Percentiles rank a stretch among this genome's conserved stretches.
Conservation (phyloP, 2,329 filamentous ascomycete species). For the Pseudocercospora vitis region DNA sequence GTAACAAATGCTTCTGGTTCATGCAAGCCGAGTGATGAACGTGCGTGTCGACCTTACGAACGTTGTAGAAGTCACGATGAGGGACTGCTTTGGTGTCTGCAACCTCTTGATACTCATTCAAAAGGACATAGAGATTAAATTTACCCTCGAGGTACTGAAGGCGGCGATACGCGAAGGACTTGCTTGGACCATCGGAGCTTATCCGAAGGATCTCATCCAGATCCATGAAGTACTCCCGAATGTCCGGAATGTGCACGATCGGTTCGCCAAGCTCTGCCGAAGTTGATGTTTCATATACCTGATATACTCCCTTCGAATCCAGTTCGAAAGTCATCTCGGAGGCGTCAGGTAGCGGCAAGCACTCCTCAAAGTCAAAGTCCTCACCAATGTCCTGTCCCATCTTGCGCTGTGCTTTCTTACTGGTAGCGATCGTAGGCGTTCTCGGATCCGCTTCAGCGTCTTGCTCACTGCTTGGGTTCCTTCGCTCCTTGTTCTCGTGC, state of each 20-base stretch:
- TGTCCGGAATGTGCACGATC: slow-evolving; percentile 79
- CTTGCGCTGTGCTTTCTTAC: slow-evolving; percentile 63
- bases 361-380: slow-evolving; percentile 81
- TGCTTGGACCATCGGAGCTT: slow-evolving; percentile 93
- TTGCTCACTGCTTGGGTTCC: slow-evolving; percentile 22
- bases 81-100: slow-evolving; percentile 97
- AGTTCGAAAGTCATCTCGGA: slow-evolving; percentile 74
- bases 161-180: slow-evolving; percentile 93
- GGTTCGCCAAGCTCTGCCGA: slow-evolving; percentile 65
- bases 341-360: slow-evolving; percentile 69
- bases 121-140: slow-evolving; percentile 87
- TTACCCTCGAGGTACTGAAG: slow-evolving; percentile 95
- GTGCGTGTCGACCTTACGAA: slow-evolving; percentile 97
- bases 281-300: slow-evolving; percentile 75
- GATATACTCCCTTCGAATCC: slow-evolving; percentile 84
- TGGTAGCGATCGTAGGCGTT: slow-evolving; percentile 27
- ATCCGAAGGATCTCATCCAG: slow-evolving; percentile 81
- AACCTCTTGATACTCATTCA: slow-evolving; percentile 97
- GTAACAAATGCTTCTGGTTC: slow-evolving; percentile 97
- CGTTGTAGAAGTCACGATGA: slow-evolving; percentile 98
- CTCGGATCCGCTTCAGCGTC: slow-evolving; percentile 18
- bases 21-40: slow-evolving; percentile 99
- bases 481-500: slow-evolving; percentile 50
- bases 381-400: slow-evolving; percentile 87
- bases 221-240: slow-evolving; percentile 95